Evolutionary conservation across 768 basidiomycete species (phyloP), one percentile per base, ranked within the genome.

Genomic region (Pholiota molesta): DNA sequence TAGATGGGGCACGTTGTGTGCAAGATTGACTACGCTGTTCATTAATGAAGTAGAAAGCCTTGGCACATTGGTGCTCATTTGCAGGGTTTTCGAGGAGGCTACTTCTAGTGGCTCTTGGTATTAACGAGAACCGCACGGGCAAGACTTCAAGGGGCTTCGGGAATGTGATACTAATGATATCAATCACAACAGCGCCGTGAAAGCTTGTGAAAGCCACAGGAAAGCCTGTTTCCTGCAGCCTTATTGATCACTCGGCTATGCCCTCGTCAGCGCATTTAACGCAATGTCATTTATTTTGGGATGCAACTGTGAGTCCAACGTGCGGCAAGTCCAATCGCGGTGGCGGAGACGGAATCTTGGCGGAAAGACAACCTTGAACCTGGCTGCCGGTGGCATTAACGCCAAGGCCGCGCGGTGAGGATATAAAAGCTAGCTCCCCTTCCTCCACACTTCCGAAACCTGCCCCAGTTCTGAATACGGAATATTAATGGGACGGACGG

Each of bases 271-370:
- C 47, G 6, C 2, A 13, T 26, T 49, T 44, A 16, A 1, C 35
- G 35, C 35, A 44, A 40, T n/a, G 42, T 44, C 42, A 44, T 21
- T 44, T 44, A n/a, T 14, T 44, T 44, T n/a, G 42, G 19, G n/a
- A 37, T 1, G 14, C 35, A 11, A 16, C 35, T 44, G 21, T 2
- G 21, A 26, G 47, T 23, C 9, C 21, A 10, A 26, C 9, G 5
- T 49, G 35, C 35, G 35, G 35, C 35, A 14, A 9, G n/a, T 11
- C 35, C 10, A 23, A 26, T 49, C 47, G 47, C 28, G 19, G n/a
- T 6, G 47, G 23, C 47, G 47, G 47, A 49, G 47, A 49, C 47
- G 47, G 47, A 49, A 49, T 28, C 47, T 49, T 49, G 47, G 47
- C 47, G 47, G 47, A 49, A 26, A 19, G 42, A 44, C 11, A n/a